These are phyloP conservation scores for Graphilbum fragrans DNA, from an alignment of 2,329 filamentous ascomycete species.

Conservation along the genomic window DNA sequence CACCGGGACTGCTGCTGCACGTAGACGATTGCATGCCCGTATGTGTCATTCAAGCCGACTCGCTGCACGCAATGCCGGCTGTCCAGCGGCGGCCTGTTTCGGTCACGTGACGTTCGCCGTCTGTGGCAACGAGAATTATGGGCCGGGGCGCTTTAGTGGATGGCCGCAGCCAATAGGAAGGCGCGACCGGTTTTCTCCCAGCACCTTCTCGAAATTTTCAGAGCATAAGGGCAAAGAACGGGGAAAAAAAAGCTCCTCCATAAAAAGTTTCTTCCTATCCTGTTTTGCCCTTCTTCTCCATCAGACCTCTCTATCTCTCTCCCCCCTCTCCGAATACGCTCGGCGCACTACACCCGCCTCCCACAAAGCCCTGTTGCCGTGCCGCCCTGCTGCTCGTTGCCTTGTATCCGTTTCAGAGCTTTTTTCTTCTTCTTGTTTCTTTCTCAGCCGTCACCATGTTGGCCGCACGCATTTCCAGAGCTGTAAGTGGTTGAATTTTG, in stretches of 20 bases:
- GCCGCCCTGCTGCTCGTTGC: too few species aligned
- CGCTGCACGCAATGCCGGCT: too few species aligned
- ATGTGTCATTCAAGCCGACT: too few species aligned
- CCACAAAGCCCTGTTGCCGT: not conserved
- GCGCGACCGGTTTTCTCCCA: conserved; percentile 2
- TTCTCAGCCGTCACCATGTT: conserved; percentile 45
- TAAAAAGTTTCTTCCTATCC: conserved; percentile 8
- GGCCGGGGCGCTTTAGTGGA: conserved; percentile 1
- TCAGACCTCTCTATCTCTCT: not conserved
- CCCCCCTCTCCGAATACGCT: not conserved
- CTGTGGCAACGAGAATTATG: conserved; percentile 7
- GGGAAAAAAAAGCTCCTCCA: conserved; percentile 9
- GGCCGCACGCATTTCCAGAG: conserved; percentile 59
- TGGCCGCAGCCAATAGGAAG: conserved; percentile 5
- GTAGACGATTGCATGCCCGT: too few species aligned
- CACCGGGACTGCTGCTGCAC: too few species aligned
- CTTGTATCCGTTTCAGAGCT: too few species aligned
- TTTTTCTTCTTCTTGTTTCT: conserved; percentile 9
- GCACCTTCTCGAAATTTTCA: conserved; percentile 12
- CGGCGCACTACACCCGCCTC: not conserved
- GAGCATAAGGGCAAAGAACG: conserved; percentile 3
- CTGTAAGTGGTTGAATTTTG: conserved; percentile 43
- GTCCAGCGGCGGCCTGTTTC: too few species aligned
- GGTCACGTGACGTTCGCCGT: conserved; percentile 2
- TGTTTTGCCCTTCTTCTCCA: not conserved